These are phyloP conservation scores for Ascochyta rabiei DNA, from an alignment of 2,329 filamentous ascomycete genomes.

Conservation along the genomic window DNA sequence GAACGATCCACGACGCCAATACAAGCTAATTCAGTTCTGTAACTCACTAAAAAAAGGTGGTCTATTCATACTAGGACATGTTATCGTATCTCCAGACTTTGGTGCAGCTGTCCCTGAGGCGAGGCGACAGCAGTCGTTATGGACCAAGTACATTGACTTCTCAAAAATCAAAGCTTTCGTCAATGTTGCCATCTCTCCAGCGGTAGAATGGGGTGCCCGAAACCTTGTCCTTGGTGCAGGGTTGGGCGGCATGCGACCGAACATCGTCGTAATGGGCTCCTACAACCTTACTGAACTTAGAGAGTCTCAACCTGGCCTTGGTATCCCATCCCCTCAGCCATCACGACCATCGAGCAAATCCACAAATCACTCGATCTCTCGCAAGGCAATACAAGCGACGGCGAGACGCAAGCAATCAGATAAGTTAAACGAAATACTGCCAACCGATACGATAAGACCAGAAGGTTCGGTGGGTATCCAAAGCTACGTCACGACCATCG, in stretches of 20 bases:
- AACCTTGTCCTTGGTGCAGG: slow-evolving; percentile 84
- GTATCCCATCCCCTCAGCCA: slow-evolving; percentile 59
- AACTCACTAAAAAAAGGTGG: slow-evolving; percentile 89
- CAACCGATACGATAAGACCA: slow-evolving; percentile 71
- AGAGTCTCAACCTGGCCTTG: slow-evolving; percentile 61
- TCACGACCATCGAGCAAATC: slow-evolving; percentile 42
- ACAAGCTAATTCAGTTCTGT: slow-evolving; percentile 86
- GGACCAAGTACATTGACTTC: slow-evolving; percentile 87
- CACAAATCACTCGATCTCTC: slow-evolving; percentile 31
- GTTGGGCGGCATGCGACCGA: slow-evolving; percentile 85
- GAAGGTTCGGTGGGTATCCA: slow-evolving; percentile 72
- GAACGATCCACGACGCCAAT: slow-evolving; percentile 81
- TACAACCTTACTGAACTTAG: slow-evolving; percentile 81
- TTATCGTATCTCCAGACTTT: slow-evolving; percentile 86
- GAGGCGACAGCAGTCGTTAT: slow-evolving; percentile 77
- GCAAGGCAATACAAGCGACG: slow-evolving; percentile 43
- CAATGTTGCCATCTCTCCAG: slow-evolving; percentile 82
- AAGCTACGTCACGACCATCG: slow-evolving; percentile 81
- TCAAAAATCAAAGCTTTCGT: slow-evolving; percentile 89
- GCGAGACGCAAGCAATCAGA: slow-evolving; percentile 54
- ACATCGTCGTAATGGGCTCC: slow-evolving; percentile 81
- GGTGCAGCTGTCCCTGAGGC: slow-evolving; percentile 78
- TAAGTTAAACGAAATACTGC: slow-evolving; percentile 64
- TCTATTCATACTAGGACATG: slow-evolving; percentile 83
- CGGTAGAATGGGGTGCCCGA: slow-evolving; percentile 81